Conservation (phyloP, 1,284 basidiomycete genomes). For the Salmacisia buchloeana region DNA sequence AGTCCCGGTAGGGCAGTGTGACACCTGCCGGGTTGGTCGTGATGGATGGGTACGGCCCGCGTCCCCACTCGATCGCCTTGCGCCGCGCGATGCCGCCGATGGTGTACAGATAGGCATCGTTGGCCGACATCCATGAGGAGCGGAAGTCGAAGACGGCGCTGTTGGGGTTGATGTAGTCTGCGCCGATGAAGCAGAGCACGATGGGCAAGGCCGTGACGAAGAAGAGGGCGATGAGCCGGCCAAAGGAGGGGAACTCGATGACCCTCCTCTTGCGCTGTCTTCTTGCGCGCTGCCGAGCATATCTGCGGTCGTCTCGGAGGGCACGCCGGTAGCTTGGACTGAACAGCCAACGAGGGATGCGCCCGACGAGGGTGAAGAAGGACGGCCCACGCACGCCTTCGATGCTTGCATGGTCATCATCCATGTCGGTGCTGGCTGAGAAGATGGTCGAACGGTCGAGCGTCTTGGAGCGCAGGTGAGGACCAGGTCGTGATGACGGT, state of each 20-base stretch:
- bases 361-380: conserved; percentile 1
- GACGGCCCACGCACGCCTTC: background rate
- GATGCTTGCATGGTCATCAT: conserved; percentile 4
- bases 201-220: conserved; percentile 36
- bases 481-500: background rate
- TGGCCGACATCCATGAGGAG: background rate
- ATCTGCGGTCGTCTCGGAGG: background rate
- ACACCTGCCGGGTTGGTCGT: conserved; percentile 52
- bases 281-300: background rate
- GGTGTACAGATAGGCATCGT: background rate
- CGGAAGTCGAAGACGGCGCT: conserved; percentile 46
- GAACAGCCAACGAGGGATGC: background rate
- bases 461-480: background rate
- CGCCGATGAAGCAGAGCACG: conserved; percentile 57
- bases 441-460: background rate
- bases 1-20: conserved; percentile 66
- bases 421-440: background rate
- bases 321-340: background rate
- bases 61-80: conserved; percentile 37
- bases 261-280: conserved; percentile 14
- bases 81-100: conserved; percentile 10
- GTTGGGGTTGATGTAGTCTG: conserved; percentile 67
- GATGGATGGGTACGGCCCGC: conserved; percentile 31
- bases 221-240: conserved; percentile 30
- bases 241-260: conserved; percentile 34